Conservation (phyloP, 371 early-diverging fungal species). For the Haplosporangium sp. region DNA sequence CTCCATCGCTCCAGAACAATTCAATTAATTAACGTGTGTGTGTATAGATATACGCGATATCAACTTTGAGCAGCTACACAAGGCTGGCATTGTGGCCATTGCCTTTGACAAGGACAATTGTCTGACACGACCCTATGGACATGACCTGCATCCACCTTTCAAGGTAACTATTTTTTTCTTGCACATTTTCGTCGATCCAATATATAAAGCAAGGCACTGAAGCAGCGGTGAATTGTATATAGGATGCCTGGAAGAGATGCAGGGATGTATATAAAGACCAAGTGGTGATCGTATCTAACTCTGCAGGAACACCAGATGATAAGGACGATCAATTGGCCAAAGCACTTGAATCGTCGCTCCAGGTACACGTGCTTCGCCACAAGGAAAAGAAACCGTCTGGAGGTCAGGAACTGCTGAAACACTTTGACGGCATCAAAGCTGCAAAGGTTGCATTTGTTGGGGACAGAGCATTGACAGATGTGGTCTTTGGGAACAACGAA, state of each 20-base stretch:
- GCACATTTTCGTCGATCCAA: neutral
- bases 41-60: constrained; percentile 75
- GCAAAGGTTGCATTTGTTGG: constrained; percentile 82
- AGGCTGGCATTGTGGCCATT: constrained; percentile 71
- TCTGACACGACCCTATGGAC: constrained; percentile 86
- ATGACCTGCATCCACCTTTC: constrained; percentile 76
- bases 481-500: constrained; percentile 83
- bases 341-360: constrained; percentile 58
- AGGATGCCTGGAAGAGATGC: constrained; percentile 79
- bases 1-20: neutral
- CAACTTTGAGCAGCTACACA: constrained; percentile 68
- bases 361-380: constrained; percentile 73
- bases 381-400: constrained; percentile 85
- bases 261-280: constrained; percentile 69
- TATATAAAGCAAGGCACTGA: neutral
- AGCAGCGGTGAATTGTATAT: neutral
- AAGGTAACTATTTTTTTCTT: constrained; percentile 54
- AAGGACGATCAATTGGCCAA: constrained; percentile 57
- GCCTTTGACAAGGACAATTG: constrained; percentile 97
- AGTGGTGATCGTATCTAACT: constrained; percentile 91
- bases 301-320: constrained; percentile 91
- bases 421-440: constrained; percentile 54
- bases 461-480: constrained; percentile 90
- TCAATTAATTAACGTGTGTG: neutral
- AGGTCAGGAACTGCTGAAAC: constrained; percentile 64